Conservation (phyloP, 192 early-diverging fungal species). For the Coemansia furcata region DNA sequence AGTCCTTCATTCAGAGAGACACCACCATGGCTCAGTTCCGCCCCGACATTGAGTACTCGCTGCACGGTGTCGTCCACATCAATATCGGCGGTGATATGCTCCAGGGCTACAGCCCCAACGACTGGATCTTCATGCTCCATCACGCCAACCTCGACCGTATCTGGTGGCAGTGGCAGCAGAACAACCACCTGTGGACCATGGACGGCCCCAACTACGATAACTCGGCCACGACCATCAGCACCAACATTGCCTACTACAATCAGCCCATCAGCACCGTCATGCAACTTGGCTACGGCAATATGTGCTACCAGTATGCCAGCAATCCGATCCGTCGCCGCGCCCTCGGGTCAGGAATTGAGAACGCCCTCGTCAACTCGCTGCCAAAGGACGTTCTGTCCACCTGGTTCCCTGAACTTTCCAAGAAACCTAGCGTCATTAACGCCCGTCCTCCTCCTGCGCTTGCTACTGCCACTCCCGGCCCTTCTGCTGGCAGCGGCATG, state of each 20-base stretch:
- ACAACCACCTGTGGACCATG: conserved; percentile 39
- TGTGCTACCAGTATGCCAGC: conserved; percentile 54
- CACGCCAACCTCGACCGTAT: conserved; percentile 54
- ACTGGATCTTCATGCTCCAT: conserved; percentile 56
- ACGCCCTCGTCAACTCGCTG: conserved; percentile 17
- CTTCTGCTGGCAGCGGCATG: conserved; percentile 20
- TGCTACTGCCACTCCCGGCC: background rate
- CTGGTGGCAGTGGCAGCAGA: conserved; percentile 55
- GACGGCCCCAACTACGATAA: conserved; percentile 43
- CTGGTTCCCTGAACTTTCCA: conserved; percentile 44
- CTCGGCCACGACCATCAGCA: conserved; percentile 14
- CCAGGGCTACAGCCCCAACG: conserved; percentile 48
- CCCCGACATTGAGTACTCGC: conserved; percentile 45
- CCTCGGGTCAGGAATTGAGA: conserved; percentile 11
- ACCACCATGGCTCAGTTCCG: conserved; percentile 44
- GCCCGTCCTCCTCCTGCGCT: background rate
- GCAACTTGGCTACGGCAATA: conserved; percentile 52
- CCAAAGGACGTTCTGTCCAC: conserved; percentile 24
- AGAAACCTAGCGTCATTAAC: background rate
- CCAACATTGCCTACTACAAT: conserved; percentile 38
- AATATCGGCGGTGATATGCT: conserved; percentile 55
- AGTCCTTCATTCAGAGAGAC: conserved; percentile 37
- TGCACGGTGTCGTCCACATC: conserved; percentile 53
- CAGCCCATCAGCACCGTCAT: conserved; percentile 47
- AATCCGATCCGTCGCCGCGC: conserved; percentile 31